Evolutionary conservation across 352 stramenopile species (phyloP).

Genomic region (Globisporangium parvum): DNA sequence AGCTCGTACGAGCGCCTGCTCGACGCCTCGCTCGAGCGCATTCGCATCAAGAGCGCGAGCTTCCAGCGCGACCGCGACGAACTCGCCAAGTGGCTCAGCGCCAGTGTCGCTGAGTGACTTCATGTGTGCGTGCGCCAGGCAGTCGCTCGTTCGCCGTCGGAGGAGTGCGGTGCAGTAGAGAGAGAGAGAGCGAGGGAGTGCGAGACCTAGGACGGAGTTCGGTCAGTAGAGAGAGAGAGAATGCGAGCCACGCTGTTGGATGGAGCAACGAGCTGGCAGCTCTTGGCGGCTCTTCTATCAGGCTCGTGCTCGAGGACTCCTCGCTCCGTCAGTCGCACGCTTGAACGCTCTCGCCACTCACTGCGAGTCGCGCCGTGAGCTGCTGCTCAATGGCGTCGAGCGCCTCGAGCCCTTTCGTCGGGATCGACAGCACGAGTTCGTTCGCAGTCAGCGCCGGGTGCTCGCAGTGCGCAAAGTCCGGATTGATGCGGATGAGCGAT

Average conservation of each 20-base stretch:
- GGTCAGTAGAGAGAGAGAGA: no score
- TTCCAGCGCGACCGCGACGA: slow-evolving; percentile 48
- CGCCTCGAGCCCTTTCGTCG: slow-evolving; percentile 40
- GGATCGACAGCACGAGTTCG: slow-evolving; percentile 38
- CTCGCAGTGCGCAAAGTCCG: slow-evolving; percentile 54
- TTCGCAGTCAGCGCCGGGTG: slow-evolving; percentile 40
- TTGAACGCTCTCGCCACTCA: not conserved
- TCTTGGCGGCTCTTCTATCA: not conserved
- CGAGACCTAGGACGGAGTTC: no score
- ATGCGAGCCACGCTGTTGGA: no score
- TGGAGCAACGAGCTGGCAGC: no score
- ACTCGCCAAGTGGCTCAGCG: slow-evolving; percentile 45
- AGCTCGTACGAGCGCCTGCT: slow-evolving; percentile 49
- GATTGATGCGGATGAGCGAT: slow-evolving; percentile 71
- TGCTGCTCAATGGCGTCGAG: slow-evolving; percentile 47
- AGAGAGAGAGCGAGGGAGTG: no score
- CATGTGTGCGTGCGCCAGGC: no score
- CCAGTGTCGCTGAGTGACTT: no score
- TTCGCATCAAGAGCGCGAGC: slow-evolving; percentile 47
- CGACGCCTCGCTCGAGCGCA: slow-evolving; percentile 44
- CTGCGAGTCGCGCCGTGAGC: not conserved
- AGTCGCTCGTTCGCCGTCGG: no score
- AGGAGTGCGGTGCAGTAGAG: no score
- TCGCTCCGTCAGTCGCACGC: no score
- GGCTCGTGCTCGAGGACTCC: not conserved